Percentiles rank a stretch among this genome's conserved stretches.
These are phyloP conservation scores for Ramalina peruviana DNA, from an alignment of 495 filamentous ascomycete genomes.

Conservation along the genomic window DNA sequence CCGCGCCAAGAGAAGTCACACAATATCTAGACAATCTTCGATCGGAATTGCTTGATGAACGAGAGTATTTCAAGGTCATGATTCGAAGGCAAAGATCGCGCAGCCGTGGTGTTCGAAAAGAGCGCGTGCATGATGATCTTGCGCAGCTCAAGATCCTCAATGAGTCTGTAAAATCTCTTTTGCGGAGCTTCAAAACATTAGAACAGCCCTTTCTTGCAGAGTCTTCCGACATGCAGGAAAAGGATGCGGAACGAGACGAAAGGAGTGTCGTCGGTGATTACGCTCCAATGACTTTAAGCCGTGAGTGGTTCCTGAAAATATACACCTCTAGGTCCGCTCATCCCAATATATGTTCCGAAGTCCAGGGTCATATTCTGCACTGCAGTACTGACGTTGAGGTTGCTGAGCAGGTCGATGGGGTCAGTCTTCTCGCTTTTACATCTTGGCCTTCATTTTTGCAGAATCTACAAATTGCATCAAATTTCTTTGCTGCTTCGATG, in stretches of 20 bases:
- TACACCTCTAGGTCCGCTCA: no score
- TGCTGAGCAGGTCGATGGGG: constrained; percentile 1
- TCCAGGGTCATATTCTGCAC: no score
- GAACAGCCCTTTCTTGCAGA: constrained; percentile 12
- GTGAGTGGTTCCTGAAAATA: no score
- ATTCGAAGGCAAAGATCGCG: constrained; percentile 10
- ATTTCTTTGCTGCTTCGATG: no score
- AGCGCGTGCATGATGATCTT: constrained; percentile 8
- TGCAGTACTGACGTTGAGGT: no score
- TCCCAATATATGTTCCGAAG: no score
- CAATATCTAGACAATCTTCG: constrained; percentile 12
- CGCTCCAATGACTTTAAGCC: constrained; percentile 10
- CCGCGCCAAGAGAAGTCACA: constrained; percentile 10
- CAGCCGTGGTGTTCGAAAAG: constrained; percentile 6
- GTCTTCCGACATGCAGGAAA: constrained; percentile 5
- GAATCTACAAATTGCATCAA: no score
- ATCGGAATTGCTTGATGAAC: constrained; percentile 14
- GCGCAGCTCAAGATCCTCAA: constrained; percentile 10
- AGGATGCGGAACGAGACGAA: constrained; percentile 13
- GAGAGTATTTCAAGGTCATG: constrained; percentile 14
- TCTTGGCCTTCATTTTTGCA: not conserved
- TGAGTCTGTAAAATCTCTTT: constrained; percentile 6
- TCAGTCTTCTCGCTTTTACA: not conserved
- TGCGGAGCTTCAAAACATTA: constrained; percentile 7
- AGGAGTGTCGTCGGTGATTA: constrained; percentile 3